Evolutionary conservation across 2,329 filamentous ascomycete species (phyloP).

Genomic region (Ophiognomonia clavigignenti-juglandacearum): DNA sequence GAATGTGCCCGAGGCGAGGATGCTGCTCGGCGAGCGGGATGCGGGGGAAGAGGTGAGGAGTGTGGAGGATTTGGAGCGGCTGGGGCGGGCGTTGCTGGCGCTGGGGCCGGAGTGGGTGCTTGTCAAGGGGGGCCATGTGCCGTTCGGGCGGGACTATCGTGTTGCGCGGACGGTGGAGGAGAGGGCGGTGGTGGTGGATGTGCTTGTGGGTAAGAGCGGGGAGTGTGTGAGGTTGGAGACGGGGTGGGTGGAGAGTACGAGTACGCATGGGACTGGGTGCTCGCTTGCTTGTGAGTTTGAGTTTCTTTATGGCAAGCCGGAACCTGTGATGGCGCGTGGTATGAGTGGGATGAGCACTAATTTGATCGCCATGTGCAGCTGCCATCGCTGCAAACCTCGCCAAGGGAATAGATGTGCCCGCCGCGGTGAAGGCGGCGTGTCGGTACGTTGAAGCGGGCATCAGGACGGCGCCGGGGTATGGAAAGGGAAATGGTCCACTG

Average conservation of each 20-base stretch:
- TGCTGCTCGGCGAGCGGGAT: constrained; percentile 52
- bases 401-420: constrained; percentile 48
- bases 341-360: not conserved
- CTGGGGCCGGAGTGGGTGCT: constrained; percentile 78
- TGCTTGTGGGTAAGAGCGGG: constrained; percentile 61
- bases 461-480: constrained; percentile 56
- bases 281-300: constrained; percentile 72
- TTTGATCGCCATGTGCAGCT: constrained; percentile 40
- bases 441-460: constrained; percentile 70
- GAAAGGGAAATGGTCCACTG: constrained; percentile 65
- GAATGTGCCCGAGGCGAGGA: constrained; percentile 69
- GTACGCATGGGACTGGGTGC: constrained; percentile 94
- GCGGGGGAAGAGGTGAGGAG: constrained; percentile 37
- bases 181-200: constrained; percentile 65
- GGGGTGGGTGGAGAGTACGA: constrained; percentile 65
- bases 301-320: not conserved
- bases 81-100: constrained; percentile 61
- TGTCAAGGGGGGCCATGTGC: constrained; percentile 87
- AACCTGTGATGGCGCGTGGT: too few relatives aligned
- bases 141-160: constrained; percentile 60
- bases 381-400: constrained; percentile 72
- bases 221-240: constrained; percentile 58
- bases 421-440: constrained; percentile 63
- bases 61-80: constrained; percentile 60
- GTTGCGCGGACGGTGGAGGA: constrained; percentile 56